Evolutionary conservation across 75 land plant species (phyloP).

Genomic region (Chamaecyparis obtusa): DNA sequence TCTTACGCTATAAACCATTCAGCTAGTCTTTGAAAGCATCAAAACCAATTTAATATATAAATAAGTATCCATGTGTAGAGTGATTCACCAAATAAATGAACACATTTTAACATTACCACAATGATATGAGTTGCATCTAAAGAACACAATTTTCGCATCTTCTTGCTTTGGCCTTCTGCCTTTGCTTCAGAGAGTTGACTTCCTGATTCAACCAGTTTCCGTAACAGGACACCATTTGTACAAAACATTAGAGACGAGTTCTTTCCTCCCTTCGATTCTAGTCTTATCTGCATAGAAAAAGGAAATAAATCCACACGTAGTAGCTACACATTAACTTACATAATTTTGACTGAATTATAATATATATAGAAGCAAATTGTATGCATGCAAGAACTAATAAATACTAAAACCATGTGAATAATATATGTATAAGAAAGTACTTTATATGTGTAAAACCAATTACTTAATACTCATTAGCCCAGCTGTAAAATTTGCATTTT

Average conservation of each 20-base stretch:
- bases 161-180: constrained; percentile 9
- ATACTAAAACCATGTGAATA: too few species aligned
- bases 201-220: constrained; percentile 58
- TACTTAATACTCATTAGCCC: neutral
- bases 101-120: constrained; percentile 54
- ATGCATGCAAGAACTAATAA: too few species aligned
- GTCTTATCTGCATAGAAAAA: constrained; percentile 57
- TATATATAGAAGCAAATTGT: too few species aligned
- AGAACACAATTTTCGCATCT: neutral
- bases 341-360: neutral
- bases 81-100: neutral
- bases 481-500: neutral
- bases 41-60: neutral
- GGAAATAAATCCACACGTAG: neutral
- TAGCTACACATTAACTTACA: neutral
- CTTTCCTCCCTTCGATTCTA: constrained; percentile 85
- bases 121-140: constrained; percentile 81
- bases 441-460: neutral
- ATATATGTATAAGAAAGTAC: neutral
- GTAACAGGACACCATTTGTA: constrained; percentile 88
- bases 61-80: neutral
- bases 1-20: neutral
- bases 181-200: constrained; percentile 12
- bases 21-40: neutral
- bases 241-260: constrained; percentile 89